These are phyloP conservation scores for Gossypium davidsonii DNA, from an alignment of 441 rosid genomes.

Conservation along the genomic window DNA sequence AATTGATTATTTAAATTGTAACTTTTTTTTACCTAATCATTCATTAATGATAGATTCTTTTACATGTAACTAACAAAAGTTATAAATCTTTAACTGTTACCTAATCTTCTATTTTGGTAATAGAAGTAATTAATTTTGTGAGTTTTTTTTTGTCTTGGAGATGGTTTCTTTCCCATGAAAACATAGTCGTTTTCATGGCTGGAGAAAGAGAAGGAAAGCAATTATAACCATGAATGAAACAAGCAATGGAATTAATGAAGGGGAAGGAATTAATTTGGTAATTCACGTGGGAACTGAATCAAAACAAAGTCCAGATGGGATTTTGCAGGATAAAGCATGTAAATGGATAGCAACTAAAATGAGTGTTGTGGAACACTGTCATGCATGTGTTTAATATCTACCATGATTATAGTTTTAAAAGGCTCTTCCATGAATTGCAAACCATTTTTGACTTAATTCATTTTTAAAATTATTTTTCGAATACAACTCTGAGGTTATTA, in stretches of 20 bases:
- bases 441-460: not conserved
- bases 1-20: too few species aligned
- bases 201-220: not conserved
- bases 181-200: not conserved
- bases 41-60: too few species aligned
- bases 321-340: conserved; percentile 17
- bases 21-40: not conserved
- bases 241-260: not conserved
- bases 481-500: too few species aligned
- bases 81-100: not conserved
- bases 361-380: conserved; percentile 16
- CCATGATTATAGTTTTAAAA: conserved; percentile 4
- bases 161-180: not conserved
- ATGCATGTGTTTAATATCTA: conserved; percentile 15
- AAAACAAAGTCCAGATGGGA: too few species aligned
- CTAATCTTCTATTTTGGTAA: not conserved
- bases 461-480: too few species aligned
- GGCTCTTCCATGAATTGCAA: conserved; percentile 2
- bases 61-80: not conserved
- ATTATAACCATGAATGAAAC: not conserved
- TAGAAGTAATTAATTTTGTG: not conserved
- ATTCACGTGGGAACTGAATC: not conserved
- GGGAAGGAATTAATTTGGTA: not conserved
- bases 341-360: conserved; percentile 27
- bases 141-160: too few species aligned